Conservation (phyloP, 805 yeast species). For the Pichia heedii region DNA sequence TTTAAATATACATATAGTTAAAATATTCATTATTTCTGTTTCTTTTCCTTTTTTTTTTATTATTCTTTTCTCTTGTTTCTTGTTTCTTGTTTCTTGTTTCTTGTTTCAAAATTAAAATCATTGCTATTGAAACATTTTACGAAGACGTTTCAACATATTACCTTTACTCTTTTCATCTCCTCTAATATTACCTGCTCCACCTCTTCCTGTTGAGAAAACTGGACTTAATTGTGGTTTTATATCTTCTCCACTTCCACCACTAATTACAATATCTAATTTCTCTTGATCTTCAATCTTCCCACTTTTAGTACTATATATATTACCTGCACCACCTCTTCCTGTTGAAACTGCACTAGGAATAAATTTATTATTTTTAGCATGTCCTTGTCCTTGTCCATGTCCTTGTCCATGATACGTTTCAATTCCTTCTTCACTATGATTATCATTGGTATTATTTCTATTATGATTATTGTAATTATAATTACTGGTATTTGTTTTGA, state of each 20-base stretch:
- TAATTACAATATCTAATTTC: too few species aligned
- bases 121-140: not conserved
- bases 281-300: constrained; percentile 29
- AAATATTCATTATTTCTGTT: too few species aligned
- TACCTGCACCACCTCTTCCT: constrained; percentile 53
- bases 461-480: too few species aligned
- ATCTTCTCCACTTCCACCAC: too few species aligned
- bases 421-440: too few species aligned
- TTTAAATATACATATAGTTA: not conserved
- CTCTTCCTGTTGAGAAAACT: constrained; percentile 45
- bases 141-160: constrained; percentile 1
- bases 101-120: too few species aligned
- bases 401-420: not conserved
- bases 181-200: constrained; percentile 46
- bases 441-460: not conserved
- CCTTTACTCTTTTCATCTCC: constrained; percentile 1
- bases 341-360: constrained; percentile 36
- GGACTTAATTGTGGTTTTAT: constrained; percentile 18
- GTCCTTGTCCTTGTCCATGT: constrained; percentile 15
- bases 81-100: too few species aligned
- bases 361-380: constrained; percentile 26
- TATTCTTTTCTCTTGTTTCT: too few species aligned
- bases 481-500: not conserved
- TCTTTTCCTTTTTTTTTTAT: constrained; percentile 16
- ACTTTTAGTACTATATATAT: constrained; percentile 30